Evolutionary conservation across 257 asterid genomes (phyloP).

Genomic region (Paraleonurus japonicus): DNA sequence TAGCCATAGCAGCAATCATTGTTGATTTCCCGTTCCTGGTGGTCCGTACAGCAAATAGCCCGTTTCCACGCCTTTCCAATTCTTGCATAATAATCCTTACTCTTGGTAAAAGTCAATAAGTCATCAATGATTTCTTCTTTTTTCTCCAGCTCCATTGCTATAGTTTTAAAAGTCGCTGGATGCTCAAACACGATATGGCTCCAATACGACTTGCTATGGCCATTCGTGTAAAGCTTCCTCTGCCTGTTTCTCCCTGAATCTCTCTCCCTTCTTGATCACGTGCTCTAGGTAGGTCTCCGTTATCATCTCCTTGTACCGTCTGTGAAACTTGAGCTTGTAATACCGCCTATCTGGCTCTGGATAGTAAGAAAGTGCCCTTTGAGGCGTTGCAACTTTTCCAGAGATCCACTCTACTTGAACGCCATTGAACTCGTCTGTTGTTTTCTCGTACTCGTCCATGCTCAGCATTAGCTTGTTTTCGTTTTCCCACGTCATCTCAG

Average conservation of each 20-base stretch:
- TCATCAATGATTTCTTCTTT: conserved; percentile 40
- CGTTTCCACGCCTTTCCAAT: conserved; percentile 49
- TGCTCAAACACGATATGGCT: conserved; percentile 37
- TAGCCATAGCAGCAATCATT: conserved; percentile 46
- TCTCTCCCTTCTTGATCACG: conserved; percentile 30
- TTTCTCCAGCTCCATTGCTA: conserved; percentile 34
- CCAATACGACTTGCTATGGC: conserved; percentile 32
- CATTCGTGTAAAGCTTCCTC: conserved; percentile 38
- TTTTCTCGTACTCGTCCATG: conserved; percentile 49
- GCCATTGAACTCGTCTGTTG: conserved; percentile 37
- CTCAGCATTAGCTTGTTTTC: conserved; percentile 39
- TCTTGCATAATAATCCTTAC: conserved; percentile 39
- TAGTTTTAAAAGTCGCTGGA: conserved; percentile 38
- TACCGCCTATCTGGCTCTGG: conserved; percentile 34
- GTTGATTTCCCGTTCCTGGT: conserved; percentile 48
- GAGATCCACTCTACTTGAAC: conserved; percentile 39
- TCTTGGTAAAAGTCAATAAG: conserved; percentile 28
- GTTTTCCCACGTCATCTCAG: conserved; percentile 37
- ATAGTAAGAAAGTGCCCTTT: neutral
- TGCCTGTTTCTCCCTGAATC: conserved; percentile 29
- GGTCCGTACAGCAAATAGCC: conserved; percentile 40
- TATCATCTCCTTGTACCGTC: conserved; percentile 29
- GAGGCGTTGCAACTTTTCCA: conserved; percentile 22
- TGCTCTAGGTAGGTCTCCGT: conserved; percentile 34
- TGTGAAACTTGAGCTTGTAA: conserved; percentile 37